phyloP scores from a whole-genome alignment of 805 yeast species.

The Saccharomyces kudriavzevii region DNA sequence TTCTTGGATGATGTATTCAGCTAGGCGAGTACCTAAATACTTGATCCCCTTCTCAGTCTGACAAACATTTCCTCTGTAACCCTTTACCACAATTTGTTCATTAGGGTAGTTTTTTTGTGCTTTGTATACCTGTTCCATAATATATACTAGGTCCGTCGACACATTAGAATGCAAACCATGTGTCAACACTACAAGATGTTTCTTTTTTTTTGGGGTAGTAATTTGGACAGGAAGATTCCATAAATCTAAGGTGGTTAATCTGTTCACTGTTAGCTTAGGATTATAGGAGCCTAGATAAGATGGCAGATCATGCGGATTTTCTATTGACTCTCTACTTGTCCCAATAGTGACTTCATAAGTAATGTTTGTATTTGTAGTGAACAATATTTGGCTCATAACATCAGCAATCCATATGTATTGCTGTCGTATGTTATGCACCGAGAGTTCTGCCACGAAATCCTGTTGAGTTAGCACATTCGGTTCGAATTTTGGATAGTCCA shows the following conservation, averaged over 20 bases:
- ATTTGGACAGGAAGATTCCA: conserved; percentile 54
- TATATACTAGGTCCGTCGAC: conserved; percentile 64
- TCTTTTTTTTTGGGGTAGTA: conserved; percentile 32
- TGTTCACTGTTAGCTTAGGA: conserved; percentile 39
- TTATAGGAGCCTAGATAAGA: conserved; percentile 28
- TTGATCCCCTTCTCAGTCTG: conserved; percentile 74
- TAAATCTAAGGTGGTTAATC: conserved; percentile 52
- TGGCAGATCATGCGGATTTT: conserved; percentile 9
- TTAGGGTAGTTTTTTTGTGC: conserved; percentile 29
- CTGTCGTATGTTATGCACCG: conserved; percentile 53
- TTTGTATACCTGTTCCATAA: conserved; percentile 59
- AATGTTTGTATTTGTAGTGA: conserved; percentile 52
- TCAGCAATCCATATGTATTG: conserved; percentile 64
- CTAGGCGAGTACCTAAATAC: conserved; percentile 63
- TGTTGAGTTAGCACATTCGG: conserved; percentile 68
- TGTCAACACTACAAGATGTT: conserved; percentile 60
- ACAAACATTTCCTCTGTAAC: conserved; percentile 62
- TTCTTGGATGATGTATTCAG: conserved; percentile 51
- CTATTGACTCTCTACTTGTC: conserved; percentile 28
- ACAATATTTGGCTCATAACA: conserved; percentile 61
- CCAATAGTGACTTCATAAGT: conserved; percentile 55
- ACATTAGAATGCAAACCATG: conserved; percentile 77
- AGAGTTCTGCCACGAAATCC: conserved; percentile 48
- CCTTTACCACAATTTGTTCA: conserved; percentile 54
- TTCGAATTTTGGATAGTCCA: conserved; percentile 70